phyloP scores from a whole-genome alignment of 2,329 filamentous ascomycete species.

The Parastagonospora avenae region DNA sequence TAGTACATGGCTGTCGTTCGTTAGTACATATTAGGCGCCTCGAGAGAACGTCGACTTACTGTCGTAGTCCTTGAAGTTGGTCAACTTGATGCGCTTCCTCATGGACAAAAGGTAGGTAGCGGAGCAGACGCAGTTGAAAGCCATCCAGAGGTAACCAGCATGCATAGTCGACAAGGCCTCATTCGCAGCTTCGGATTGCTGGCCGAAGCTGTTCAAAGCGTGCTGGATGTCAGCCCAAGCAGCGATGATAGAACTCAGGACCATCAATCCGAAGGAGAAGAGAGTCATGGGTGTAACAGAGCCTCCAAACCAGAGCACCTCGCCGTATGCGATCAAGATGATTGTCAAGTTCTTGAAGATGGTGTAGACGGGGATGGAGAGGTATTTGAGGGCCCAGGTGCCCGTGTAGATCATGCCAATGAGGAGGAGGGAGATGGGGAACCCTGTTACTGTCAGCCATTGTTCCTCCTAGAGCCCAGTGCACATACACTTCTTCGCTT shows the following conservation, averaged over 20 bases:
- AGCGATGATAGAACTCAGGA: conserved; percentile 89
- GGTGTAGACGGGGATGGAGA: conserved; percentile 97
- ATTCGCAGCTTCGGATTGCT: conserved; percentile 63
- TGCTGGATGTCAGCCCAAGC: conserved; percentile 97
- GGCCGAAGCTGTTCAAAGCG: conserved; percentile 69
- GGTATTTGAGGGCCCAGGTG: conserved; percentile 92
- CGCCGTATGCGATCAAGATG: conserved; percentile 97
- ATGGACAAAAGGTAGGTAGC: conserved; percentile 88
- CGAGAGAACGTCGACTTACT: conserved; percentile 64
- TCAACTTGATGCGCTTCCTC: conserved; percentile 98
- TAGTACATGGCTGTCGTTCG: conserved; percentile 89
- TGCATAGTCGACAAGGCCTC: conserved; percentile 87
- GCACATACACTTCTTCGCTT: conserved; percentile 86
- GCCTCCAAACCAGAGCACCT: conserved; percentile 97
- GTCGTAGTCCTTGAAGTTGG: conserved; percentile 99
- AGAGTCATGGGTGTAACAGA: conserved; percentile 85
- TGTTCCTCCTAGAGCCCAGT: background rate
- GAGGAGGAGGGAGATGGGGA: conserved; percentile 91
- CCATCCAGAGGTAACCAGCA: conserved; percentile 96
- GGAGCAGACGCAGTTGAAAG: conserved; percentile 93
- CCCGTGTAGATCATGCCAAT: conserved; percentile 99
- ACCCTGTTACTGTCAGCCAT: conserved; percentile 65
- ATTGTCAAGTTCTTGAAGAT: conserved; percentile 99
- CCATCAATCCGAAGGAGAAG: conserved; percentile 95
- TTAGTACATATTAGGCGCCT: conserved; percentile 11